These are phyloP conservation scores for Schoenoplectus triqueter DNA, from an alignment of 202 grass and related monocot genomes.

Conservation along the genomic window DNA sequence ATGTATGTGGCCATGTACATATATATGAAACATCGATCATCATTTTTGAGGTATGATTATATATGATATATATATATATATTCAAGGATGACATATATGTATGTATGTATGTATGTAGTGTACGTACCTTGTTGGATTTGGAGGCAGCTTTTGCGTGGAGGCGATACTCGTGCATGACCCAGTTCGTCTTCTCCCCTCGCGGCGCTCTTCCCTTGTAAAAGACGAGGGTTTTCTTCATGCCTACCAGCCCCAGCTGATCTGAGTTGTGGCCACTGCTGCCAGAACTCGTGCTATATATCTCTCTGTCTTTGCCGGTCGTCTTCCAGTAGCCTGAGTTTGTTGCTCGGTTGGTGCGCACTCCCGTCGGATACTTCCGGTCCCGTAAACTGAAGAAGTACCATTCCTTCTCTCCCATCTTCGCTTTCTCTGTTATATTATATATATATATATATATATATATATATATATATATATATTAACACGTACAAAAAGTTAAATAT, in stretches of 20 bases:
- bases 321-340: slow-evolving; percentile 90
- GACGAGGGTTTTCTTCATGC: slow-evolving; percentile 96
- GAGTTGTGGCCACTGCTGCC: slow-evolving; percentile 10
- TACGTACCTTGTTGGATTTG: slow-evolving; percentile 75
- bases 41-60: not conserved
- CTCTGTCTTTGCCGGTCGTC: slow-evolving; percentile 83
- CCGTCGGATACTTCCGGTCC: slow-evolving; percentile 86
- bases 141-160: slow-evolving; percentile 51
- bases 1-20: not conserved
- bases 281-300: slow-evolving; percentile 52
- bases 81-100: not conserved
- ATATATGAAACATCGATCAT: not conserved
- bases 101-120: not conserved
- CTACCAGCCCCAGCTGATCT: slow-evolving; percentile 44
- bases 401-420: slow-evolving; percentile 92
- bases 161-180: slow-evolving; percentile 96
- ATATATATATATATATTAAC: too few relatives aligned
- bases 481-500: too few relatives aligned
- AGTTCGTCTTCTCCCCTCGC: slow-evolving; percentile 83
- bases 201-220: slow-evolving; percentile 97
- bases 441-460: too few relatives aligned
- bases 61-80: too few relatives aligned
- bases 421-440: slow-evolving; percentile 53
- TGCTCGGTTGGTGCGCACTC: slow-evolving; percentile 82
- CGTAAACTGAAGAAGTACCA: slow-evolving; percentile 95